Evolutionary conservation across 495 filamentous ascomycete species (phyloP), one percentile per base, ranked within the genome.

Genomic region (Penicillium cataractarum): DNA sequence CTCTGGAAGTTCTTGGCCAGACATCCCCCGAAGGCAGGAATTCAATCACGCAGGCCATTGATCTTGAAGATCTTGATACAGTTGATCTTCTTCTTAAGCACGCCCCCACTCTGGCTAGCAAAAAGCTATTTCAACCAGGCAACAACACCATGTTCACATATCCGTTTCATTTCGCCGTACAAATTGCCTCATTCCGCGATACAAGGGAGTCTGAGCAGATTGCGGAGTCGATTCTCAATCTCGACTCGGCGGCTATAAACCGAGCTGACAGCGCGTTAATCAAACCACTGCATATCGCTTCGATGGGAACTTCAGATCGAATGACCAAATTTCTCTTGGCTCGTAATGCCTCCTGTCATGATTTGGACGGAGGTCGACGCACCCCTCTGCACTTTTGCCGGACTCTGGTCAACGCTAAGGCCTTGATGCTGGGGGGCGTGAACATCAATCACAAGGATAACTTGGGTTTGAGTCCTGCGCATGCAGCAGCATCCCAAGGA

Each of bases 41-140:
- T 39, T 46, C 69, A n/a, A 52, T 71, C 39, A 64, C 63, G 39
- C 67, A 71, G 46, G 67, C 69, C 21, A 71, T 71, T 39, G 69
- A 71, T 52, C 65, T 69, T 19, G 63, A 69, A 46, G 62, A 71
- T 51, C 50, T 61, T 26, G 61, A 64, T 7, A 49, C 63, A 13
- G 64, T 65, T 26, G 52, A 58, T 9, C 52, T 61, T 8, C 57
- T 71, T 7, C 56, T 71, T 4, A 39, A 61, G 17, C 21, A 26
- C 8, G 13, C 22, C 24, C 64, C 67, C 13, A 15, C 19, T 4
- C 48, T 71, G 17, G 64, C 60, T 6, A 22, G 29, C n/a, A 51
- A 29, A 6, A 22, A 26, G 12, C 55, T 70, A 50, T 35, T 22
- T 40, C 58, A 70, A 17, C 58, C 69, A 7, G 49, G 50, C 21